Base-by-base conservation (phyloP, 1,284 basidiomycete genomes). In the Sporisorium reilianum region DNA sequence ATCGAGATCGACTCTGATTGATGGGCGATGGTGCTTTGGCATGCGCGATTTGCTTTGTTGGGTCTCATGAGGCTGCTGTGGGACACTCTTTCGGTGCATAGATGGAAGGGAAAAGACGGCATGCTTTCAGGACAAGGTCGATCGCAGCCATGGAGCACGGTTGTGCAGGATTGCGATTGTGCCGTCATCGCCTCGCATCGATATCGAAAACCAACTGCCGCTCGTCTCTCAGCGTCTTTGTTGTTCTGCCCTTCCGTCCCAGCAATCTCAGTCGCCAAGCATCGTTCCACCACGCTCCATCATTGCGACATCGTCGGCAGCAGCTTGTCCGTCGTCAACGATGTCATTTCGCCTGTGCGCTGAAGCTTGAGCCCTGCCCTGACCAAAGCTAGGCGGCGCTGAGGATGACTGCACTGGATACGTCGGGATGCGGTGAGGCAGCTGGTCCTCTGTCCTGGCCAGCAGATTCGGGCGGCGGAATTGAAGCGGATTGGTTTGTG, bases 1-100 rank as follows among this genome's bases (percentile, higher is more conserved):
- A 80, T 80, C 18, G 79, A 79, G n/a, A 73, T 80, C 38, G 79
- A 80, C 46, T 78, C 77, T 3, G 79, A 79, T 58, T 80, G 64
- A 75, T 41, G 23, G 16, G n/a, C n/a, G 7, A 9, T 32, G 26
- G 14, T 52, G 9, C n/a, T 11, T 12, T 9, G 16, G 26, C 12
- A 30, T 34, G 49, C 26, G 9, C 14, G 38, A 18, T 38, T 16
- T 18, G 36, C 16, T 38, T n/a, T n/a, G 7, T 41, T 10, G 7
- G 38, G 9, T 20, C 38, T 41, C 14, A 41, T 41, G 32, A 38
- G 25, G 36, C 36, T 38, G 16, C 36, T 38, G n/a, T n/a, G 10
- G 18, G 8, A 34, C 34, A 34, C 36, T 5, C 28, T n/a, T 3
- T 20, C 38, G 18, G n/a, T n/a, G 7, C 38, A 41, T 20, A 41